Percentiles rank a stretch among this genome's conserved stretches.
These are phyloP conservation scores for Erysiphe pulchra DNA, from an alignment of 2,329 filamentous ascomycete species.

Conservation along the genomic window DNA sequence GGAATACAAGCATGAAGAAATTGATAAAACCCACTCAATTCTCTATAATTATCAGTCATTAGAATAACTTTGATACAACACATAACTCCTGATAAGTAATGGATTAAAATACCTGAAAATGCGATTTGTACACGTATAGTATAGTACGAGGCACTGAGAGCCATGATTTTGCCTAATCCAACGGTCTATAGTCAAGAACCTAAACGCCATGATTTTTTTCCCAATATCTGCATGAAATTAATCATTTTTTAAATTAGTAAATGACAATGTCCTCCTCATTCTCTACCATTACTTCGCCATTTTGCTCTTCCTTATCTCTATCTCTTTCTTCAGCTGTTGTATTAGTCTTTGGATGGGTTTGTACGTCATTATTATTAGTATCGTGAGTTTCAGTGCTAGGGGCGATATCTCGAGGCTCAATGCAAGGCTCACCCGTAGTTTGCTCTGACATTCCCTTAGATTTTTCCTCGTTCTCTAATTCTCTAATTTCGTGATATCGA, in stretches of 20 bases:
- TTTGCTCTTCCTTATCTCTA: constrained; percentile 31
- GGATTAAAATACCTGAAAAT: too few species aligned
- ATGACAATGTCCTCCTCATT: constrained; percentile 80
- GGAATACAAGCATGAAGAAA: too few species aligned
- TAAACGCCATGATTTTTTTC: not conserved
- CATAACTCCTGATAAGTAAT: too few species aligned
- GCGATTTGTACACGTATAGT: too few species aligned
- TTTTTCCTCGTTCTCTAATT: constrained; percentile 5
- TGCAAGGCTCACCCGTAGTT: constrained; percentile 20
- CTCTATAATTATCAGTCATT: too few species aligned
- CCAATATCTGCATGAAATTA: not conserved
- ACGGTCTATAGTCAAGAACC: not conserved
- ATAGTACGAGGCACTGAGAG: not conserved
- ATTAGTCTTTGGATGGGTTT: constrained; percentile 9
- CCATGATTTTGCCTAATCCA: not conserved
- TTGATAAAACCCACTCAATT: too few species aligned
- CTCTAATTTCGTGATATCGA: constrained; percentile 15
- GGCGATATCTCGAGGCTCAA: constrained; percentile 15
- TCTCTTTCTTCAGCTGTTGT: constrained; percentile 17
- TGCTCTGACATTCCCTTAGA: constrained; percentile 13
- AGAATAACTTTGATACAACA: too few species aligned
- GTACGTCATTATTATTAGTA: constrained; percentile 15
- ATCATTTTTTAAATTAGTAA: constrained; percentile 30
- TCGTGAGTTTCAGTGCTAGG: constrained; percentile 13
- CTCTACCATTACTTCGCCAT: constrained; percentile 54